These are phyloP conservation scores for Puccinia triticina DNA, from an alignment of 1,284 basidiomycete species.

Conservation along the genomic window DNA sequence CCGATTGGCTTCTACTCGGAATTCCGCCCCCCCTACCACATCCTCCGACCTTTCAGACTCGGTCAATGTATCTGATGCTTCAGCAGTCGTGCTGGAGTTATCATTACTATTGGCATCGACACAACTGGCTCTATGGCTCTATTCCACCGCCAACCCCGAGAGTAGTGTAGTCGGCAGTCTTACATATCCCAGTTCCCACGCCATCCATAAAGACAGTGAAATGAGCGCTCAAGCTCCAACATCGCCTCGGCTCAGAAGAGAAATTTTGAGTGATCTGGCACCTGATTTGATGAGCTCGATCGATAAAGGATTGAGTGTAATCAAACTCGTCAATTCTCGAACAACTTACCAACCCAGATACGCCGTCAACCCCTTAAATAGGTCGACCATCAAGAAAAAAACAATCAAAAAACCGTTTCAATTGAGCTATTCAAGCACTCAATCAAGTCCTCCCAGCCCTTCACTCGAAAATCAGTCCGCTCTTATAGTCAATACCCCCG, in stretches of 20 bases:
- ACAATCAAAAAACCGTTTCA: conserved; percentile 9
- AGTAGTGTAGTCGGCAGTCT: background rate
- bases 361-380: background rate
- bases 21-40: background rate
- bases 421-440: background rate
- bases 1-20: conserved; percentile 29
- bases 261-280: conserved; percentile 40
- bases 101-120: conserved; percentile 39
- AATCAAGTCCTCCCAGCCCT: background rate
- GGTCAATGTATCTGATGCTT: conserved; percentile 12
- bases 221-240: background rate
- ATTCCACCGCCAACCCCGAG: conserved; percentile 2
- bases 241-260: conserved; percentile 37
- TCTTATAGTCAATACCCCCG: background rate
- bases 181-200: background rate
- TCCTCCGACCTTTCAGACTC: background rate
- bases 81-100: conserved; percentile 40
- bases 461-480: background rate
- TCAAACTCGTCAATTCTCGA: conserved; percentile 20
- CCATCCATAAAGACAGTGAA: conserved; percentile 8
- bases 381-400: conserved; percentile 8
- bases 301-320: conserved; percentile 34
- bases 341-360: background rate
- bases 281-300: conserved; percentile 43
- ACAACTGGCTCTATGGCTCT: conserved; percentile 44